phyloP scores from a whole-genome alignment of 306 rosid species.

The Mimosa bimucronata region DNA sequence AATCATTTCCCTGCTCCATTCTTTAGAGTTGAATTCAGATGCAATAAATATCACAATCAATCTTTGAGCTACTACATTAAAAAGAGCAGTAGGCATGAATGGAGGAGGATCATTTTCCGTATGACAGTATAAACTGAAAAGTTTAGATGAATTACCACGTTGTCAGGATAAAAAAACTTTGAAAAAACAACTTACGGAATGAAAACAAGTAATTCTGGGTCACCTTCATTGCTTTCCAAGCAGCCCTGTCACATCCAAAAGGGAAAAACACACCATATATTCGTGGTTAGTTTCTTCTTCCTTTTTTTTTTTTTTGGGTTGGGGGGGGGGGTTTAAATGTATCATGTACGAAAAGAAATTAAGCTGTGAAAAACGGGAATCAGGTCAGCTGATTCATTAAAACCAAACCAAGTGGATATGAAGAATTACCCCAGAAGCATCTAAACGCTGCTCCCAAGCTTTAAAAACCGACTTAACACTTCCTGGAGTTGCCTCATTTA shows the following conservation, averaged over 20 bases:
- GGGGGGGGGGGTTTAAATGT: neutral
- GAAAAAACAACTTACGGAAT: conserved; percentile 67
- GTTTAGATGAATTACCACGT: neutral
- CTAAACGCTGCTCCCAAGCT: conserved; percentile 92
- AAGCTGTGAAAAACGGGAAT: neutral
- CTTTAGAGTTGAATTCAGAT: neutral
- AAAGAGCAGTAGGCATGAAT: conserved; percentile 7
- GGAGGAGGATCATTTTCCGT: neutral
- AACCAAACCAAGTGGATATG: conserved; percentile 14
- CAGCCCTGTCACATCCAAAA: conserved; percentile 58
- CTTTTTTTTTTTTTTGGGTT: too few relatives aligned
- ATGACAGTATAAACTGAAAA: neutral
- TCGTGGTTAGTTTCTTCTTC: too few relatives aligned
- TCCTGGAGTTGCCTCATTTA: conserved; percentile 86
- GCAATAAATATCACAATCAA: conserved; percentile 7
- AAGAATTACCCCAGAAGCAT: conserved; percentile 68
- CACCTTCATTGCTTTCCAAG: conserved; percentile 97
- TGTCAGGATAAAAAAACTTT: neutral
- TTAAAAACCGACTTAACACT: conserved; percentile 87
- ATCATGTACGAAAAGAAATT: conserved; percentile 2
- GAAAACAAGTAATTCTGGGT: conserved; percentile 92
- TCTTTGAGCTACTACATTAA: neutral
- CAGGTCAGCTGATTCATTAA: neutral
- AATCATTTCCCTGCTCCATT: neutral
- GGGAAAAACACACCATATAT: conserved; percentile 3